A percentile compares a stretch with the other conserved stretches of the same genome.
These are phyloP conservation scores for Salmacisia buchloeana DNA, from an alignment of 1,284 basidiomycete species.

Conservation along the genomic window DNA sequence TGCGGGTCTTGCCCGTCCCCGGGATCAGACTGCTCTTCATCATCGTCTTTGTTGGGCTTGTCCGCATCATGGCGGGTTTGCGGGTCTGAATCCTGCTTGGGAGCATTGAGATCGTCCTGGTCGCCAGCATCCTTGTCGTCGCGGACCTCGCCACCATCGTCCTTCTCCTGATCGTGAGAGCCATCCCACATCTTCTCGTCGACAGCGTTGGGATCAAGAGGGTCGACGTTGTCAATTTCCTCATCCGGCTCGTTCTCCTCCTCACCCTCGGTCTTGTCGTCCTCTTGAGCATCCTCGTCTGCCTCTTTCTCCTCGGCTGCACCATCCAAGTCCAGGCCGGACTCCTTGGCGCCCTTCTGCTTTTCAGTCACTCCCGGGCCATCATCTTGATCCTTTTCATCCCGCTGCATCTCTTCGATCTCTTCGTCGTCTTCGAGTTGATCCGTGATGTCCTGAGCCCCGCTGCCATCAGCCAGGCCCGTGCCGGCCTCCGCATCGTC, in stretches of 20 bases:
- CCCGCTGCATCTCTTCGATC: constrained; percentile 76
- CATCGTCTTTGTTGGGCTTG: constrained; percentile 53
- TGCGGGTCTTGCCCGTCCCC: constrained; percentile 15
- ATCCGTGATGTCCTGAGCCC: constrained; percentile 56
- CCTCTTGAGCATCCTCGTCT: constrained; percentile 60
- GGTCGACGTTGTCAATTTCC: constrained; percentile 75
- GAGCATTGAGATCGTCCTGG: constrained; percentile 24
- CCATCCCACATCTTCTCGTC: constrained; percentile 98
- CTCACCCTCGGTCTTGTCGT: constrained; percentile 56
- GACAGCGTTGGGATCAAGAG: constrained; percentile 75
- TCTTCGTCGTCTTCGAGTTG: constrained; percentile 69
- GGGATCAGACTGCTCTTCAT: constrained; percentile 16
- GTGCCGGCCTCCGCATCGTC: constrained; percentile 42
- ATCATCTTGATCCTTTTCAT: constrained; percentile 56
- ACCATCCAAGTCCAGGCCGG: constrained; percentile 64
- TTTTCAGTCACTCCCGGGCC: constrained; percentile 51
- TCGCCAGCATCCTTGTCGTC: constrained; percentile 48
- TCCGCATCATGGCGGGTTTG: constrained; percentile 54
- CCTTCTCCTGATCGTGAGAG: constrained; percentile 60
- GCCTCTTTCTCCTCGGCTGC: constrained; percentile 32
- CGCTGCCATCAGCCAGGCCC: constrained; percentile 46
- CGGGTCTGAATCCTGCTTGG: constrained; percentile 27
- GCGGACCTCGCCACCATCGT: constrained; percentile 29
- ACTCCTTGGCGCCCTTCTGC: constrained; percentile 58
- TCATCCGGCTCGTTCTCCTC: constrained; percentile 67